Conservation (phyloP, 2,329 filamentous ascomycete species). For the Sporothrix protearum region DNA sequence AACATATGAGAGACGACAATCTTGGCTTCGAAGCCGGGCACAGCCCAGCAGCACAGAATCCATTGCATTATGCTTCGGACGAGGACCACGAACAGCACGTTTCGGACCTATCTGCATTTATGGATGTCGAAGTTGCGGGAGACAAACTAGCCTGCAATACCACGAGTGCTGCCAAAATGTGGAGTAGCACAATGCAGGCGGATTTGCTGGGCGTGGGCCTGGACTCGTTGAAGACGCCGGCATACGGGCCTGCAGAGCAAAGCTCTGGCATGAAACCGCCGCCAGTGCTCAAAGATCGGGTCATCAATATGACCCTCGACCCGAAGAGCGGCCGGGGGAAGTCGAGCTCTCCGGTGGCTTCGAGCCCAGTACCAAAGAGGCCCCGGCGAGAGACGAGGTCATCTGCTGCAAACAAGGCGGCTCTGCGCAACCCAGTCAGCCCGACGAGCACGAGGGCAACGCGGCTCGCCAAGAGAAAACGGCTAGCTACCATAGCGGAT, state of each 20-base stretch:
- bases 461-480: background rate
- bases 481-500: background rate
- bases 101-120: conserved; percentile 19
- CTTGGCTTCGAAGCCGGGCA: background rate
- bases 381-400: conserved; percentile 1
- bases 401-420: background rate
- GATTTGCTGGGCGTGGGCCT: background rate
- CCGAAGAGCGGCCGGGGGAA: background rate
- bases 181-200: background rate
- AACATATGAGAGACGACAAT: background rate
- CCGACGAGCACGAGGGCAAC: background rate
- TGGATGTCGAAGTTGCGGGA: conserved; percentile 17
- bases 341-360: background rate
- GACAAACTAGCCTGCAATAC: background rate
- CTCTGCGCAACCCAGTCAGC: conserved; percentile 1
- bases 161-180: background rate
- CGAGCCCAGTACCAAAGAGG: conserved; percentile 10
- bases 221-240: conserved; percentile 13
- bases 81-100: conserved; percentile 18
- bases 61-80: background rate
- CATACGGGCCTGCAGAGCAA: background rate
- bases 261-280: conserved; percentile 20
- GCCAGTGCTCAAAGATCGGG: conserved; percentile 10
- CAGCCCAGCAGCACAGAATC: background rate
- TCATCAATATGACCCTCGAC: background rate